A percentile compares a stretch with the other conserved stretches of the same genome.
Evolutionary conservation across 2,329 filamentous ascomycete genomes (phyloP).

Genomic region (Colletotrichum sp.): DNA sequence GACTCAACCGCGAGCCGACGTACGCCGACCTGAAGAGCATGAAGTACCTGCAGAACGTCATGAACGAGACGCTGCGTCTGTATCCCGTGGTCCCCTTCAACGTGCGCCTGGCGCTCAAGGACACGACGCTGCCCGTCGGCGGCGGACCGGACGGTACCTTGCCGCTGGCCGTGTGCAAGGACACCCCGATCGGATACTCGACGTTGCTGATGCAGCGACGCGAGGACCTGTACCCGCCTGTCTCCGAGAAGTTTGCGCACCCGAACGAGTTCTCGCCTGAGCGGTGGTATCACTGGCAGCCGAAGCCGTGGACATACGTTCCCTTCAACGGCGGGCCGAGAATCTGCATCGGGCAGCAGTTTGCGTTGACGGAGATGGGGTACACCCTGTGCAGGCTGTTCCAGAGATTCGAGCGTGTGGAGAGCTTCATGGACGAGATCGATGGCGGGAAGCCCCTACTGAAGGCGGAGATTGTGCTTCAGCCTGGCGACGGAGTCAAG

Average conservation of each 20-base stretch:
- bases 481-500: conserved; percentile 62
- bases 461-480: conserved; percentile 65
- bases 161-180: conserved; percentile 71
- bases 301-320: conserved; percentile 73
- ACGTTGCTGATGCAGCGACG: conserved; percentile 78
- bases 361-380: conserved; percentile 77
- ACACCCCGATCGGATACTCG: conserved; percentile 70
- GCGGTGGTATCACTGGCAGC: conserved; percentile 68
- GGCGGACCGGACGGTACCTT: conserved; percentile 67
- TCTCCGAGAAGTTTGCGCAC: conserved; percentile 49
- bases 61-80: conserved; percentile 80
- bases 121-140: conserved; percentile 77
- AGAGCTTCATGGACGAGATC: conserved; percentile 59
- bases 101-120: conserved; percentile 71
- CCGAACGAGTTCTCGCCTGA: conserved; percentile 66
- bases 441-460: conserved; percentile 60
- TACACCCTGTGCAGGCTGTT: conserved; percentile 77
- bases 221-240: conserved; percentile 62
- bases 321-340: conserved; percentile 78
- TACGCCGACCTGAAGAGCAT: conserved; percentile 87
- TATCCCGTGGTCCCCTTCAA: conserved; percentile 85
- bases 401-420: conserved; percentile 71
- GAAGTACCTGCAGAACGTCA: conserved; percentile 77
- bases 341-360: conserved; percentile 82
- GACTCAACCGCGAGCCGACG: conserved; percentile 65